Evolutionary conservation across 139 green algal genomes (phyloP), one percentile per base, ranked within the genome.

Genomic region (Asterochloris erici): DNA sequence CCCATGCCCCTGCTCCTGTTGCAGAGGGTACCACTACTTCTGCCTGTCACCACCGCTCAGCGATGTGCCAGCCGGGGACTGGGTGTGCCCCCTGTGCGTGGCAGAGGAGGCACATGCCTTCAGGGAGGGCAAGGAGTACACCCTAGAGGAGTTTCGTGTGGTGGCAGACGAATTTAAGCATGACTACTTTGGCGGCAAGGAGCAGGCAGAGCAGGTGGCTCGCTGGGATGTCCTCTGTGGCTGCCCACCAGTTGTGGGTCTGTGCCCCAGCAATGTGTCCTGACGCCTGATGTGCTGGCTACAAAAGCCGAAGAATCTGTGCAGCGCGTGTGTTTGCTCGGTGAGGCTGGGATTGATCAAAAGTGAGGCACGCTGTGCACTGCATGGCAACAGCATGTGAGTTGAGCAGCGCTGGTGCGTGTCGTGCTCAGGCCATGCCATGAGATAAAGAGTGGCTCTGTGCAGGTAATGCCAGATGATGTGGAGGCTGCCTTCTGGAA

Each of bases 401-500:
- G 38, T 6, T 54, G 2, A 54, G 38, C 38, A 54, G 4, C 38
- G 6, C 4, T 6, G 38, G 4, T 54, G 38, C 6, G 38, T 54
- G 38, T 6, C 4, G 4, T 54, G 38, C 38, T 54, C 38, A 24
- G 14, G 74, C 13, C 26, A n/a, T 16, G 27, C n/a, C 27, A 78
- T 78, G n/a, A 16, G 9, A 78, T 24, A 66, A 16, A 68, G 83
- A 81, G 71, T 83, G 47, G 78, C 84, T 9, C 64, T 54, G 78
- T 62, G 76, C 85, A 90, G 84, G 79, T 82, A 0, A 88, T 70
- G 16, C 68, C 73, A n/a, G 87, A 91, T 16, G 85, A 95, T 38
- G 60, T 95, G 12, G 96, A 98, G 90, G 87, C 84, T 10, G 95
- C 96, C 83, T 99, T 98, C 82, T 99, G 96, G 96, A 71, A 90